phyloP scores from a whole-genome alignment of 495 filamentous ascomycete genomes.

The Penicillium odoratum region DNA sequence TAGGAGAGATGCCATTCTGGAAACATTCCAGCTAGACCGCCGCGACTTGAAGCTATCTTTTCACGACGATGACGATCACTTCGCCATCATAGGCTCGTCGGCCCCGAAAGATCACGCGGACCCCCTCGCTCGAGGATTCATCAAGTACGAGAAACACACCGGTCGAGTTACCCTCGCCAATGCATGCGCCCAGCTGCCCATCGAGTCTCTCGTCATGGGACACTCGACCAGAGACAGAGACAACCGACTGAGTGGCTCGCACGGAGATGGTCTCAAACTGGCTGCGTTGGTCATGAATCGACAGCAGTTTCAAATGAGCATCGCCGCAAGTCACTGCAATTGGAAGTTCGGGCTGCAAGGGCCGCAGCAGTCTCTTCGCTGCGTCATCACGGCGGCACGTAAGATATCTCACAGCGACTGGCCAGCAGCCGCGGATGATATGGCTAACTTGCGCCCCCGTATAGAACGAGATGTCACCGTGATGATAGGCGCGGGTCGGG shows the following conservation, averaged over 20 bases:
- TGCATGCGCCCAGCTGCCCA: slow-evolving; percentile 8
- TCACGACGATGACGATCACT: background rate
- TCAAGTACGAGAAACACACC: slow-evolving; percentile 15
- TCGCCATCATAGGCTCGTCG: background rate
- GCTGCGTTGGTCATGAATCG: slow-evolving; percentile 25
- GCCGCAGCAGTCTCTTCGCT: background rate
- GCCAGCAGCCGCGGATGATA: background rate
- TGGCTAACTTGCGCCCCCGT: background rate
- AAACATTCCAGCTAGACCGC: background rate
- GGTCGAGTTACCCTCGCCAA: slow-evolving; percentile 13
- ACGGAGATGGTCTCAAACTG: slow-evolving; percentile 33
- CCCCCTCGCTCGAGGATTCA: slow-evolving; percentile 4
- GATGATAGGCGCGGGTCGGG: background rate
- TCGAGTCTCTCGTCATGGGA: slow-evolving; percentile 9
- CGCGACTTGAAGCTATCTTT: background rate
- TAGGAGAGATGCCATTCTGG: background rate
- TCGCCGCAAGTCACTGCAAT: slow-evolving; percentile 15
- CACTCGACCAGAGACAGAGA: slow-evolving; percentile 4
- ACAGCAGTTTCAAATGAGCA: slow-evolving; percentile 18
- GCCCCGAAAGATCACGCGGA: background rate
- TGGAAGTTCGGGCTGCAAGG: slow-evolving; percentile 18
- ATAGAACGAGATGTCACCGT: background rate
- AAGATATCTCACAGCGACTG: background rate
- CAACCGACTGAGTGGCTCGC: slow-evolving; percentile 15
- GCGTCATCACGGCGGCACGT: background rate